Percentiles rank a stretch among this genome's conserved stretches.
phyloP scores from a whole-genome alignment of 176 grass and related monocot species.

The Thinopyrum elongatum region DNA sequence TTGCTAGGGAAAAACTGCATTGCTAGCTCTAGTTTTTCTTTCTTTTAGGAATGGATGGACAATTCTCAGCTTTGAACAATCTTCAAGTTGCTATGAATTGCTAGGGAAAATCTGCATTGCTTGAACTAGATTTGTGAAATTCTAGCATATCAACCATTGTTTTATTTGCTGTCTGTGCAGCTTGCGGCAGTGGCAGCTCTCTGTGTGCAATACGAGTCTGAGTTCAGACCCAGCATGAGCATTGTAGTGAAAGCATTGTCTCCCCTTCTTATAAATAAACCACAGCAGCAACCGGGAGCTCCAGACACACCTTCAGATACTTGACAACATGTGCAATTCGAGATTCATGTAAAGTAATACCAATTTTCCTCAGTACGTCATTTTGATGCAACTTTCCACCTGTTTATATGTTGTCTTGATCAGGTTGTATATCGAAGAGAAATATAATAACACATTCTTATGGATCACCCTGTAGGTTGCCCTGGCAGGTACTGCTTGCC shows the following conservation, averaged over 20 bases:
- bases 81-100: background rate
- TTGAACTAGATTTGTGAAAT: conserved; percentile 11
- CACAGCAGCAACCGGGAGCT: conserved; percentile 25
- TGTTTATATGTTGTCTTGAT: background rate
- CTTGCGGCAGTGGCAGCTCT: conserved; percentile 76
- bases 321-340: conserved; percentile 27
- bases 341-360: conserved; percentile 28
- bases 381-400: background rate
- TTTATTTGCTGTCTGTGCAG: conserved; percentile 36
- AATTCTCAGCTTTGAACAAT: background rate
- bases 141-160: background rate
- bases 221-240: conserved; percentile 87
- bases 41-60: background rate
- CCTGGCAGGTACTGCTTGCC: background rate
- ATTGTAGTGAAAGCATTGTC: conserved; percentile 83
- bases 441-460: background rate
- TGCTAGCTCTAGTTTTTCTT: background rate
- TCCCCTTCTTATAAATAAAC: conserved; percentile 59
- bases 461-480: conserved; percentile 10
- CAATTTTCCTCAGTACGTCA: conserved; percentile 20
- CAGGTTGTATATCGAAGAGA: background rate
- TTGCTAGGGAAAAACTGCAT: background rate
- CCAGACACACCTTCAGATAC: conserved; percentile 32
- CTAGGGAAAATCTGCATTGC: background rate
- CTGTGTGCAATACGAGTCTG: conserved; percentile 71